Conservation (phyloP, 2,329 filamentous ascomycete species). For the Cryphonectria radicalis region DNA sequence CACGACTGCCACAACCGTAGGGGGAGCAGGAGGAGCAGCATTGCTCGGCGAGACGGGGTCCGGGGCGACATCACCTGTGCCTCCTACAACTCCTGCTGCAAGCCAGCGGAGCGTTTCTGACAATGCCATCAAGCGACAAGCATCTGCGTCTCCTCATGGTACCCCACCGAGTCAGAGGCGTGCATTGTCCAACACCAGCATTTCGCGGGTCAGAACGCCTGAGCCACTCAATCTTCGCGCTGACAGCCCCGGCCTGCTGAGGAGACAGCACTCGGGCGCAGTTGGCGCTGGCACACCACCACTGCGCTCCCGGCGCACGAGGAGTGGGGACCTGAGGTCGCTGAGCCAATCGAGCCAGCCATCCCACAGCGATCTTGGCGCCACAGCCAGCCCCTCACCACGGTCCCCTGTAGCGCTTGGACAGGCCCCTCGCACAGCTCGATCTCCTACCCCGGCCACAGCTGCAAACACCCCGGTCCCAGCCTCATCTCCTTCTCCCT, state of each 20-base stretch:
- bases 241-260: constrained; percentile 63
- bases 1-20: constrained; percentile 30
- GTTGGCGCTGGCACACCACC: constrained; percentile 63
- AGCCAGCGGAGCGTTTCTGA: constrained; percentile 47
- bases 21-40: constrained; percentile 45
- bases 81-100: constrained; percentile 28
- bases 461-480: constrained; percentile 29
- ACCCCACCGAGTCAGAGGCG: constrained; percentile 41
- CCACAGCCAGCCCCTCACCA: constrained; percentile 36
- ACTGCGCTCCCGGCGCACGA: constrained; percentile 70
- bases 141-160: constrained; percentile 34
- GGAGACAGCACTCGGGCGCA: constrained; percentile 41
- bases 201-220: constrained; percentile 56
- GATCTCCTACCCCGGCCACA: constrained; percentile 26
- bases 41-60: constrained; percentile 31
- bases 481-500: constrained; percentile 25
- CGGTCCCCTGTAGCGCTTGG: neutral
- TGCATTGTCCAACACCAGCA: constrained; percentile 58
- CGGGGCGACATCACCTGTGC: constrained; percentile 39
- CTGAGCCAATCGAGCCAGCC: constrained; percentile 59
- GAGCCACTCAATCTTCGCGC: constrained; percentile 61
- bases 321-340: constrained; percentile 73
- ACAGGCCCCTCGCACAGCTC: constrained; percentile 17
- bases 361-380: constrained; percentile 26
- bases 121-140: constrained; percentile 33